Evolutionary conservation across 805 yeast genomes (phyloP).

Genomic region (Schizosaccharomyces pombe): ASM294v3 CU329670.1:1833001-1833500

Average conservation of each 20-base stretch:
- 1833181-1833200: conserved; percentile 25
- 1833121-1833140: conserved; percentile 27
- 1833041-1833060: conserved; percentile 26
- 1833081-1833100: conserved; percentile 21
- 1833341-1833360: conserved; percentile 39
- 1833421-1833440: conserved; percentile 30
- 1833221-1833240: conserved; percentile 16
- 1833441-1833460: conserved; percentile 49
- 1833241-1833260: conserved; percentile 41
- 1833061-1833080: conserved; percentile 30
- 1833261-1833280: conserved; percentile 47
- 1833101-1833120: not conserved
- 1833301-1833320: conserved; percentile 6
- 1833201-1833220: conserved; percentile 41
- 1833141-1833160: conserved; percentile 31
- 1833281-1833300: conserved; percentile 25
- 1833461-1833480: conserved; percentile 32
- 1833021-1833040: conserved; percentile 23
- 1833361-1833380: conserved; percentile 37
- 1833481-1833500: conserved; percentile 27
- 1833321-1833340: conserved; percentile 22
- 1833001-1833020: conserved; percentile 35
- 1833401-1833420: conserved; percentile 9
- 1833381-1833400: conserved; percentile 26
- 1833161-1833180: conserved; percentile 36